Base-by-base conservation (phyloP, 2,329 filamentous ascomycete species). In the Colletotrichum coccodes region DNA sequence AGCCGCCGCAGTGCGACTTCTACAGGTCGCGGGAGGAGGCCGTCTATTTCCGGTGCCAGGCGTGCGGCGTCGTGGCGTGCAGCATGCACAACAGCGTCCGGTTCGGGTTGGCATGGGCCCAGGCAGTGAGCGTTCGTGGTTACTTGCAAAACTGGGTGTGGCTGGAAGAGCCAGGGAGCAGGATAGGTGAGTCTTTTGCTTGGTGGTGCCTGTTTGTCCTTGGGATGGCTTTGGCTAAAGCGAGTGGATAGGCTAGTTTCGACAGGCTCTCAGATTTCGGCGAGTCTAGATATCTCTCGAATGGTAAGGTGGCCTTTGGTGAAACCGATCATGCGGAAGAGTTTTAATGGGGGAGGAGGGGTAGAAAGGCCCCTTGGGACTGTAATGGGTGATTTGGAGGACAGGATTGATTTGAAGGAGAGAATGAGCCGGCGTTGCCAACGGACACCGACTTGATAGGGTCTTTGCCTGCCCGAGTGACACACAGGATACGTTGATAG, bases 41-140 rank as follows among this genome's bases (percentile, higher is more conserved):
- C 9, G 23, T 49, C 8, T 60, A 60, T 16, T 60, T 47, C 9
- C 57, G 57, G 30, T 60, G 57, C 16, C 57, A 8, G 42, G 38
- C 30, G 11, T 60, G 57, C 44, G 57, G 57, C 28, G 23, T 60
- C 32, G 57, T 60, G 42, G 44, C 44, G 32, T 60, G 57, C 16
- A 47, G 57, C 42, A 60, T n/a, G 30, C 44, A 47, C 21, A 30
- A 21, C 6, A 26, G 14, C 32, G 23, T 30, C 21, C 42, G 54
- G 54, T 34, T 58, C 2, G 57, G 57, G 44, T 28, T 60, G 57
- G 16, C 32, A 4, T 60, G 57, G 57, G 42, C 16, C 5, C 42
- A 30, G 32, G 57, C 57, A 16, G 16, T 49, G 16, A 38, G 16
- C 16, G 46, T 30, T 7, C 16, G 21, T 12, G 9, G 23, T 6